Conservation (phyloP, 805 yeast species). For the Monosporozyma aquatica region DNA sequence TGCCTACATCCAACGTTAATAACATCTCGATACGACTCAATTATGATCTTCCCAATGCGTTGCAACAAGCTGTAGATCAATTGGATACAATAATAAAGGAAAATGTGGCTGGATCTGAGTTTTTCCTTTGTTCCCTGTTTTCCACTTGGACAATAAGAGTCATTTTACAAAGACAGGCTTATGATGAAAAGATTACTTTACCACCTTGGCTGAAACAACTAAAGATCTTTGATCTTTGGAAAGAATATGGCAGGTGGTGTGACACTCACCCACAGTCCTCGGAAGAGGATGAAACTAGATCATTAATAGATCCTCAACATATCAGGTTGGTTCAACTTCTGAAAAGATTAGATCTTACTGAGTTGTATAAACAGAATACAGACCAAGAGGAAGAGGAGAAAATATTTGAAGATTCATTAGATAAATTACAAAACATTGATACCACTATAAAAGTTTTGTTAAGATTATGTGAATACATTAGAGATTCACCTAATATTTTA, state of each 20-base stretch:
- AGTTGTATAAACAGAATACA: too few species aligned
- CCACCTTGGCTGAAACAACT: slow-evolving; percentile 74
- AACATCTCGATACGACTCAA: slow-evolving; percentile 40
- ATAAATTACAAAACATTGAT: background rate
- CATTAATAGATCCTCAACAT: background rate
- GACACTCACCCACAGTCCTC: slow-evolving; percentile 41
- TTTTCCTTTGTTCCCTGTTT: slow-evolving; percentile 57
- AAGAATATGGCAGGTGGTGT: slow-evolving; percentile 69
- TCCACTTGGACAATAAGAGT: slow-evolving; percentile 66
- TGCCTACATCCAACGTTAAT: too few species aligned
- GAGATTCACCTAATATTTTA: slow-evolving; percentile 47
- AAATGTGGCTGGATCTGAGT: slow-evolving; percentile 38
- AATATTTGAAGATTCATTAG: too few species aligned
- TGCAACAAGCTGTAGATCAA: slow-evolving; percentile 52
- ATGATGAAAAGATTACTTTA: slow-evolving; percentile 60
- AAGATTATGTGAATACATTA: background rate
- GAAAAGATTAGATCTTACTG: too few species aligned
- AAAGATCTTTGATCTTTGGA: slow-evolving; percentile 61
- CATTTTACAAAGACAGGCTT: slow-evolving; percentile 69
- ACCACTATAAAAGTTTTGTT: background rate
- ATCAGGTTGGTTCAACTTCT: background rate
- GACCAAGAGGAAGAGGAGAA: too few species aligned
- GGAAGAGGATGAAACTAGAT: slow-evolving; percentile 8
- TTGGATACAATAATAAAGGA: slow-evolving; percentile 45
- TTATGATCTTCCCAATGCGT: slow-evolving; percentile 49